A percentile compares a stretch with the other conserved stretches of the same genome.
phyloP scores from a whole-genome alignment of 2,329 filamentous ascomycete genomes.

The Microdochium nivale region DNA sequence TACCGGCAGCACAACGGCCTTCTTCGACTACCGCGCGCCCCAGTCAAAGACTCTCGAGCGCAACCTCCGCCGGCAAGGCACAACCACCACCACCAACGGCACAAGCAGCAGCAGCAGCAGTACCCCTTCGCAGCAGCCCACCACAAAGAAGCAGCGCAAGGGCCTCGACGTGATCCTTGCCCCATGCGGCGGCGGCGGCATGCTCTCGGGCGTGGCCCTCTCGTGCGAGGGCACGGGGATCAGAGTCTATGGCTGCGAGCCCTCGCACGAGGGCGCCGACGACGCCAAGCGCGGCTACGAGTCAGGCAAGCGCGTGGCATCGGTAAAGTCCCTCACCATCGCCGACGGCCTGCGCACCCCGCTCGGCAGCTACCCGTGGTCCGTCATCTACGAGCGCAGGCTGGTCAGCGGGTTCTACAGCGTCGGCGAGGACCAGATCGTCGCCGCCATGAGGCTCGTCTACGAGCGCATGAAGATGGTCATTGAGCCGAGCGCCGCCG shows the following conservation, averaged over 20 bases:
- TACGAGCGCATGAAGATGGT: conserved; percentile 85
- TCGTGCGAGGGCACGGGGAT: conserved; percentile 64
- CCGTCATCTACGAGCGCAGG: conserved; percentile 60
- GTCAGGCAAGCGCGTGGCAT: conserved; percentile 52
- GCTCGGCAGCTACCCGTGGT: conserved; percentile 69
- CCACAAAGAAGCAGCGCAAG: conserved; percentile 11
- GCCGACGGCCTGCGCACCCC: conserved; percentile 85
- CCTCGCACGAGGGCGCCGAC: conserved; percentile 72
- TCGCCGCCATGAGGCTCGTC: conserved; percentile 65
- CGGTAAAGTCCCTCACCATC: conserved; percentile 70
- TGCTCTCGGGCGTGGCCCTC: conserved; percentile 76
- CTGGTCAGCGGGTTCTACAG: conserved; percentile 64
- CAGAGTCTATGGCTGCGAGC: conserved; percentile 80
- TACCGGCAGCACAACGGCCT: background rate
- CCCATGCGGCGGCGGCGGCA: conserved; percentile 80
- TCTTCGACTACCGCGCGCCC: conserved; percentile 7
- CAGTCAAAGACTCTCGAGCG: background rate
- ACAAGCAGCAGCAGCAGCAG: conserved; percentile 5
- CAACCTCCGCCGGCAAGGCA: conserved; percentile 1
- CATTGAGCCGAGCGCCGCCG: conserved; percentile 79
- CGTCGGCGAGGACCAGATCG: conserved; percentile 78
- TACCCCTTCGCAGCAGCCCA: too few relatives aligned
- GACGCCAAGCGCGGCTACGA: conserved; percentile 68
- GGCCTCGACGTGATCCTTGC: conserved; percentile 66
- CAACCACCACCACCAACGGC: conserved; percentile 5